phyloP scores from a whole-genome alignment of 306 rosid genomes.

The Hippophae rhamnoides region DNA sequence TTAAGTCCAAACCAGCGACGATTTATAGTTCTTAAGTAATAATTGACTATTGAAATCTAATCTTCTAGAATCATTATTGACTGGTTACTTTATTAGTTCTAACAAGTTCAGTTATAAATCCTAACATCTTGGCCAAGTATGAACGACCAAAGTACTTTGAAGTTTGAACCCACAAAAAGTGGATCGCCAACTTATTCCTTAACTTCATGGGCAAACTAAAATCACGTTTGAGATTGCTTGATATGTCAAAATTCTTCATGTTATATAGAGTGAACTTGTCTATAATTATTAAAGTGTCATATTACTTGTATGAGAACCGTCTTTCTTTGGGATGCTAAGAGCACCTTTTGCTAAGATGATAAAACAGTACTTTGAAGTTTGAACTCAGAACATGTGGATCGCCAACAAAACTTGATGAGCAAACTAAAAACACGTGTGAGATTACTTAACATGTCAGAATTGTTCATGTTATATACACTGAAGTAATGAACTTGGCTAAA shows the following conservation, averaged over 20 bases:
- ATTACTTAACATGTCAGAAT: conserved; percentile 8
- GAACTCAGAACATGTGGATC: conserved; percentile 21
- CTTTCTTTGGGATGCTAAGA: too few relatives aligned
- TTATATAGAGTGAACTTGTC: too few relatives aligned
- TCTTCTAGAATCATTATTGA: background rate
- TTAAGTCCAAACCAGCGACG: background rate
- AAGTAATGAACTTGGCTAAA: too few relatives aligned
- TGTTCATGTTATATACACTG: too few relatives aligned
- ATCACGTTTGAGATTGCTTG: conserved; percentile 12
- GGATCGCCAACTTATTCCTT: conserved; percentile 13
- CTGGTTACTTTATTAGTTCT: background rate
- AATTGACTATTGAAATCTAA: background rate
- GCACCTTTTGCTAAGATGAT: background rate
- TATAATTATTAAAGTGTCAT: too few relatives aligned
- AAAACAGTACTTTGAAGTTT: background rate
- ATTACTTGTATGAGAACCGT: too few relatives aligned
- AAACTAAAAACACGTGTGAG: conserved; percentile 4
- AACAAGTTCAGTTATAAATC: background rate
- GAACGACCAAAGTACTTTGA: background rate
- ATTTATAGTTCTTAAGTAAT: background rate
- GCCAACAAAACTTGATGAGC: background rate
- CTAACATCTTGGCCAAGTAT: background rate
- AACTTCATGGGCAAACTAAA: background rate
- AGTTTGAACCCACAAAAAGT: conserved; percentile 9
- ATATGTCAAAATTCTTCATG: background rate